phyloP scores from a whole-genome alignment of 106 monocot species.

The Acanthochlamys bracteata region DNA sequence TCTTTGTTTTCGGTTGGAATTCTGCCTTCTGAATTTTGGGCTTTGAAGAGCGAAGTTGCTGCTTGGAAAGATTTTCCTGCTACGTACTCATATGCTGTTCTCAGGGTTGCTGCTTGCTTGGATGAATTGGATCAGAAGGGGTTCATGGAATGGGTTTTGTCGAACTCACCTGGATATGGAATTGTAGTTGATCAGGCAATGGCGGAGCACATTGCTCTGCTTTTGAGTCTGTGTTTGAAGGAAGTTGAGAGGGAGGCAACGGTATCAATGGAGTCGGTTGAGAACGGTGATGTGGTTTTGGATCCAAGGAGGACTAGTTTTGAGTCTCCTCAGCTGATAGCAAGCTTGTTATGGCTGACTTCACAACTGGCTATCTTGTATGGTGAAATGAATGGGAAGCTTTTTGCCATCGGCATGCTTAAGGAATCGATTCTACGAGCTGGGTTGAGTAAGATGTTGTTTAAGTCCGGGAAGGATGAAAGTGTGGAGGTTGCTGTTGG shows the following conservation, averaged over 20 bases:
- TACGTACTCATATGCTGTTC: conserved; percentile 41
- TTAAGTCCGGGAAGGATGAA: conserved; percentile 4
- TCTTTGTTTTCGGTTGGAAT: conserved; percentile 2
- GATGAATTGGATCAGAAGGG: conserved; percentile 8
- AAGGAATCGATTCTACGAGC: conserved; percentile 46
- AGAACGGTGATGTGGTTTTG: conserved; percentile 15
- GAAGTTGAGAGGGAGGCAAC: conserved; percentile 43
- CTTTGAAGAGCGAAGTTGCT: conserved; percentile 42
- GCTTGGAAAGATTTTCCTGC: conserved; percentile 43
- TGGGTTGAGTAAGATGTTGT: conserved; percentile 40
- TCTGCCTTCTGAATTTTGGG: conserved; percentile 75
- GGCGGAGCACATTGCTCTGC: conserved; percentile 63
- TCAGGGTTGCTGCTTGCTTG: conserved; percentile 24
- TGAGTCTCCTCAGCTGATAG: conserved; percentile 48
- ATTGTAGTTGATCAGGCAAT: conserved; percentile 53
- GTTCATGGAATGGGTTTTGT: conserved; percentile 59
- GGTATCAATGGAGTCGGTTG: conserved; percentile 18
- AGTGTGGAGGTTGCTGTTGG: not conserved
- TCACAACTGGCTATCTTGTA: conserved; percentile 69
- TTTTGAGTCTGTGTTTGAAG: conserved; percentile 72
- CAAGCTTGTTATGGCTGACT: conserved; percentile 55
- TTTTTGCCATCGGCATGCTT: conserved; percentile 47
- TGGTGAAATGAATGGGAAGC: conserved; percentile 49
- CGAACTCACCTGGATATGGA: conserved; percentile 52
- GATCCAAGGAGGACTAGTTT: conserved; percentile 25